Percentiles rank a stretch among this genome's conserved stretches.
phyloP scores from a whole-genome alignment of 371 early-diverging fungal genomes.

The Mucor plumbeus region DNA sequence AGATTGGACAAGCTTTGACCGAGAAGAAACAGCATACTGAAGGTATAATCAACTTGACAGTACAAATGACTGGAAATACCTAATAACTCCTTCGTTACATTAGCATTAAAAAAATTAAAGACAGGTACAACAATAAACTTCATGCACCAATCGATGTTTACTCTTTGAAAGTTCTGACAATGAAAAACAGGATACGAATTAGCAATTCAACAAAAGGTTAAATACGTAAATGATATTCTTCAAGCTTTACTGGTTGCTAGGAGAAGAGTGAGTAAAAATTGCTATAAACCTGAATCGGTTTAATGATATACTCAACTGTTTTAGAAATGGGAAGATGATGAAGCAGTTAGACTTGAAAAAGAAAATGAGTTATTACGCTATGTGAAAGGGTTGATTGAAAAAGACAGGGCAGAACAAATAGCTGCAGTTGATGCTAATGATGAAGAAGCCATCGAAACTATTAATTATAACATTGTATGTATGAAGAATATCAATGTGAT shows the following conservation, averaged over 20 bases:
- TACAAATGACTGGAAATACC: too few species aligned
- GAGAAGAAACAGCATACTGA: conserved; percentile 55
- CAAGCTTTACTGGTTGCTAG: conserved; percentile 60
- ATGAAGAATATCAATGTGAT: neutral
- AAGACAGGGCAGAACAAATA: conserved; percentile 51
- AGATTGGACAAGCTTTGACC: conserved; percentile 66
- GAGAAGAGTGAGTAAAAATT: conserved; percentile 39
- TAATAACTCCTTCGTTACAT: neutral
- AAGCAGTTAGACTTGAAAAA: conserved; percentile 59
- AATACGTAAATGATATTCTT: conserved; percentile 64
- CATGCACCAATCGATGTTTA: neutral
- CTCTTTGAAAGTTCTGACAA: neutral
- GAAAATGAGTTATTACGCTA: conserved; percentile 69
- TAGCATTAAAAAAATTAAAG: conserved; percentile 59
- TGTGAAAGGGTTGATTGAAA: conserved; percentile 61
- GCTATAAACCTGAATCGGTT: too few species aligned
- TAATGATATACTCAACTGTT: neutral
- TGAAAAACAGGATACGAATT: conserved; percentile 50
- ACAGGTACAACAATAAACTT: conserved; percentile 44
- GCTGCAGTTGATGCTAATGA: conserved; percentile 26
- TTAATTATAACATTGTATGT: conserved; percentile 47
- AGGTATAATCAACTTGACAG: conserved; percentile 25
- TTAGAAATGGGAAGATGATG: conserved; percentile 70
- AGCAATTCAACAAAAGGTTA: conserved; percentile 62
- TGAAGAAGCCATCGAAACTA: conserved; percentile 44